Percentiles rank a stretch among this genome's conserved stretches.
These are phyloP conservation scores for Phyllosticta capitalensis DNA, from an alignment of 2,329 filamentous ascomycete species.

Conservation along the genomic window DNA sequence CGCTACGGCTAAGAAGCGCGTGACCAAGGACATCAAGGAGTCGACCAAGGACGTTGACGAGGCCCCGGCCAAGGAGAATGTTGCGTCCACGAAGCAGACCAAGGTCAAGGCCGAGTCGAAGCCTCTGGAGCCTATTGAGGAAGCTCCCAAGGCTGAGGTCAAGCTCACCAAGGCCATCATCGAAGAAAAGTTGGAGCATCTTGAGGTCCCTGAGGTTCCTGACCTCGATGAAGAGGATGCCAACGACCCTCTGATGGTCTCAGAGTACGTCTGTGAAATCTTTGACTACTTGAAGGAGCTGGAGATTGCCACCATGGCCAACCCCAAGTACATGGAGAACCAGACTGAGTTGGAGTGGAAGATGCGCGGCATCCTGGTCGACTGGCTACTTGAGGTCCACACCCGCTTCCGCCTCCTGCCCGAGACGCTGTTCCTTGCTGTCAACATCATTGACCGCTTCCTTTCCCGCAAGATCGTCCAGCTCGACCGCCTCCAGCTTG, in stretches of 20 bases:
- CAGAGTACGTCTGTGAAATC: slow-evolving; percentile 94
- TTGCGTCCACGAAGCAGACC: slow-evolving; percentile 46
- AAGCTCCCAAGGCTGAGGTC: slow-evolving; percentile 18
- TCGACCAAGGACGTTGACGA: slow-evolving; percentile 49
- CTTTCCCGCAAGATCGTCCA: slow-evolving; percentile 91
- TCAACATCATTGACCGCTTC: slow-evolving; percentile 98
- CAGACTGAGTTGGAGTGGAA: slow-evolving; percentile 97
- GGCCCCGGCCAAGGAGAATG: slow-evolving; percentile 47
- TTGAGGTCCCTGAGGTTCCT: slow-evolving; percentile 20
- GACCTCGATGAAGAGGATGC: slow-evolving; percentile 79
- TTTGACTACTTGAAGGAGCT: slow-evolving; percentile 90
- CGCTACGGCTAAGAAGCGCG: slow-evolving; percentile 58
- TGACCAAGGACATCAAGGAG: slow-evolving; percentile 43
- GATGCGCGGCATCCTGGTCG: slow-evolving; percentile 91
- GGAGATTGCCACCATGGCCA: slow-evolving; percentile 71
- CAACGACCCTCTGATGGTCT: slow-evolving; percentile 94
- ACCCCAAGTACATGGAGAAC: slow-evolving; percentile 89
- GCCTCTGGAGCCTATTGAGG: slow-evolving; percentile 21
- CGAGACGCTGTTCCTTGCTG: slow-evolving; percentile 89
- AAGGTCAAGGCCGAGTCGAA: slow-evolving; percentile 19
- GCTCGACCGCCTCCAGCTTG: slow-evolving; percentile 88
- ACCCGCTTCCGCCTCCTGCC: slow-evolving; percentile 91
- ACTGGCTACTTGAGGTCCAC: slow-evolving; percentile 98
- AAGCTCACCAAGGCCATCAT: slow-evolving; percentile 20
- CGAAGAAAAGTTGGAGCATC: slow-evolving; percentile 6